phyloP scores from a whole-genome alignment of 192 early-diverging fungal species.

The Coemansia sp. region DNA sequence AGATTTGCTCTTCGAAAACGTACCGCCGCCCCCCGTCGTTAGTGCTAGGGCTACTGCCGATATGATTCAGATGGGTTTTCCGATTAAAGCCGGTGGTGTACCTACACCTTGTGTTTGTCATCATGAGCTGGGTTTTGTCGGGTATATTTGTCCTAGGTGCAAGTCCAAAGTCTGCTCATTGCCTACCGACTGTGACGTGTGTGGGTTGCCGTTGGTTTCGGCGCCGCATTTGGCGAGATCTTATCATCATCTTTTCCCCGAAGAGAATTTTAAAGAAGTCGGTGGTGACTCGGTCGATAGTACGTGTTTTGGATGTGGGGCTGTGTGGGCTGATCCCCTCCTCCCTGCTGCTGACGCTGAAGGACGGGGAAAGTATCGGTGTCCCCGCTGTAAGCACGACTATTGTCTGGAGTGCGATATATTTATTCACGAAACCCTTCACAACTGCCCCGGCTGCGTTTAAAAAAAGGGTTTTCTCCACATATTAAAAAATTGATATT shows the following conservation, averaged over 20 bases:
- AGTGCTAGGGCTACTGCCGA: constrained; percentile 57
- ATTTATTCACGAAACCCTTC: constrained; percentile 90
- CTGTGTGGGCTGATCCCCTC: constrained; percentile 15
- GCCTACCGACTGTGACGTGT: constrained; percentile 92
- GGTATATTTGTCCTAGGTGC: constrained; percentile 89
- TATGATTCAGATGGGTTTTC: constrained; percentile 95
- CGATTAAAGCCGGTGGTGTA: constrained; percentile 46
- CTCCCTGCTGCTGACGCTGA: constrained; percentile 19
- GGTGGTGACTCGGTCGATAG: constrained; percentile 20
- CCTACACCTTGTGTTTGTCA: constrained; percentile 81
- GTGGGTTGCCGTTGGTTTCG: constrained; percentile 83
- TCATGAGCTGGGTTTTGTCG: constrained; percentile 65
- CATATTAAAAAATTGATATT: background rate
- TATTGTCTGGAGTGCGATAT: constrained; percentile 94
- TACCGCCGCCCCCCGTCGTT: constrained; percentile 85
- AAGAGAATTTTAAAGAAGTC: constrained; percentile 79
- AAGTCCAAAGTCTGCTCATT: constrained; percentile 80
- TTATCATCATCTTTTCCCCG: constrained; percentile 94
- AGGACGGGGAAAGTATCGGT: constrained; percentile 59
- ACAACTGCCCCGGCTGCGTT: constrained; percentile 83
- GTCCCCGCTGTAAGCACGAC: constrained; percentile 72
- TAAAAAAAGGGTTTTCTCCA: background rate
- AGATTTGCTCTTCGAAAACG: constrained; percentile 80
- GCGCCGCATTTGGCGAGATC: constrained; percentile 89
- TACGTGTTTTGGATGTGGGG: constrained; percentile 53